Evolutionary conservation across 2,329 filamentous ascomycete genomes (phyloP), one percentile per base, ranked within the genome.

Genomic region (Sporothrix mexicana): DNA sequence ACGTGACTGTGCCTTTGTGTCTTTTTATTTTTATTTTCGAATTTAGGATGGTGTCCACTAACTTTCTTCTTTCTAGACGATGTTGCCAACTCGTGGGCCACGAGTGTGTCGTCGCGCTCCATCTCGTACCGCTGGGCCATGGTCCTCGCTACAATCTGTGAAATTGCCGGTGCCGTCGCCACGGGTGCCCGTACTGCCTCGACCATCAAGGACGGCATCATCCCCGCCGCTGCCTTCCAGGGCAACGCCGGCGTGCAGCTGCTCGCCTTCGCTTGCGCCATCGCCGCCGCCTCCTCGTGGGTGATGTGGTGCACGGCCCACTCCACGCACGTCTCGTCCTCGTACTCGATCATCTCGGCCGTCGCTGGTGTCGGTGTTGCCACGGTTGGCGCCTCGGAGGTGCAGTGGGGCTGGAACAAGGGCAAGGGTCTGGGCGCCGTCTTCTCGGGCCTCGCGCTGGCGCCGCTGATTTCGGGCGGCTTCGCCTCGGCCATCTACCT

Each of bases 11-110:
- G 9, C 23, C 53, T 43, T 62, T n/a, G 25, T 25, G 13, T 17
- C 47, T 17, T 51, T 6, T n/a, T 20, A 12, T 47, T n/a, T 69
- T 45, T 5, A 12, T 41, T 25, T 51, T 68, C 25, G 4, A 5
- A 2, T 30, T 13, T 25, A 15, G 15, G 25, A 15, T 30, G 3
- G 20, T 30, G 10, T 25, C 53, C 53, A 15, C 53, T 57, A 23
- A 57, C 53, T 57, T 15, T 67, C 69, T 73, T 91, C 20, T 55
- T 20, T 67, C 70, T 73, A 91, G 90, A 94, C 82, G 93, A 95
- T 91, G 92, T 95, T 73, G 92, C 93, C 79, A 95, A 95, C 83
- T 85, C 92, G 69, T 95, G 92, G 91, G 92, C 92, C 8, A 95
- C 93, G 77, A 91, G 88, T 78, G 92, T 95, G 73, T 94, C 92